These are phyloP conservation scores for Mrakia blollopis DNA, from an alignment of 768 basidiomycete species.

Conservation along the genomic window DNA sequence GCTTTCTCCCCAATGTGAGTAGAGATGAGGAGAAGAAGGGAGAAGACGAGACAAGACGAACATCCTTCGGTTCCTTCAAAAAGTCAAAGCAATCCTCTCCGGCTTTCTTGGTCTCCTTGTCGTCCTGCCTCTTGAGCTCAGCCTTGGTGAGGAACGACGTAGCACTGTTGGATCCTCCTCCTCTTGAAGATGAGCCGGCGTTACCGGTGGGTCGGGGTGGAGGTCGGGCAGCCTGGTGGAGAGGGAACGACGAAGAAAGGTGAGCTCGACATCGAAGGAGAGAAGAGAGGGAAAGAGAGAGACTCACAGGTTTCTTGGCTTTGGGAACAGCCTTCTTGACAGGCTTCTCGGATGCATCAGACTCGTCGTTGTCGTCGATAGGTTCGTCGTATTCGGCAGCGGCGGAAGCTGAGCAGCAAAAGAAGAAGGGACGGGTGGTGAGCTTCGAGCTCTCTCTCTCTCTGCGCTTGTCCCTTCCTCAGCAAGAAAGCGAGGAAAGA, in stretches of 20 bases:
- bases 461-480: no score
- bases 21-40: background rate
- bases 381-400: slow-evolving; percentile 24
- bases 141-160: slow-evolving; percentile 71
- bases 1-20: no score
- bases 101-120: slow-evolving; percentile 76
- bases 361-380: slow-evolving; percentile 9
- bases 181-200: background rate
- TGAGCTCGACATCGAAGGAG: slow-evolving; percentile 9
- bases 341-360: background rate
- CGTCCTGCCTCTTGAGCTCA: slow-evolving; percentile 65
- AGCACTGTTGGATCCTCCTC: slow-evolving; percentile 28
- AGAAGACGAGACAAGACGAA: slow-evolving; percentile 27
- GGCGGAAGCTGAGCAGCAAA: background rate
- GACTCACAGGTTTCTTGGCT: slow-evolving; percentile 17
- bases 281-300: background rate
- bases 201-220: background rate
- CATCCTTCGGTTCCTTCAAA: slow-evolving; percentile 37
- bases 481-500: background rate
- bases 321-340: slow-evolving; percentile 17
- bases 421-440: background rate
- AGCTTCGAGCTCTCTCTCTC: background rate
- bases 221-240: slow-evolving; percentile 36
- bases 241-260: slow-evolving; percentile 20
- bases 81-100: slow-evolving; percentile 50